Base-by-base conservation (phyloP, 805 yeast species). In the Candida manassasensis region DNA sequence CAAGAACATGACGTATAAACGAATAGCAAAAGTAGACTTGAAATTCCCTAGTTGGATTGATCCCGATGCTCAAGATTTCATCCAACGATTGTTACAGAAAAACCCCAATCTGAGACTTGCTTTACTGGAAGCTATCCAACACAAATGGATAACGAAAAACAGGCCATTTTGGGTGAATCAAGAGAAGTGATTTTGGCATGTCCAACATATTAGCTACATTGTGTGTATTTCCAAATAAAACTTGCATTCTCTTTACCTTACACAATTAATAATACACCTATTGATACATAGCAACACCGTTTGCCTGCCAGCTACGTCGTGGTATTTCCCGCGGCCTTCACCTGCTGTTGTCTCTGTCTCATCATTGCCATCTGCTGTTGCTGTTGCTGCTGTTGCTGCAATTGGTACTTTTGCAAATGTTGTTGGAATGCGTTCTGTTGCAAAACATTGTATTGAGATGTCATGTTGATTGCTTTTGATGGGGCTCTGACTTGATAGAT, bases 131-230 rank as follows among this genome's bases (percentile, higher is more conserved):
- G 81, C 89, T 3, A 69, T 74, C 28, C 55, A 54, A 4, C 98
- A 90, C 54, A 93, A 95, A 0, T 90, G 97, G 97, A 82, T 90
- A 2, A 42, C 62, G 9, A 77, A 75, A 47, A 77, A 87, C 48
- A 72, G 68, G 45, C 72, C 75, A 1, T 56, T 57, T 21, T 87
- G 96, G 96, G 66, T 67, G 7, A 27, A 22, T 6, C 30, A 35
- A n/a, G 36, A 35, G 21, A 30, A 18, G 13, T 25, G 19, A 15
- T 2, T 12, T 13, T 14, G 14, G 14, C 6, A n/a, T n/a, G n/a
- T n/a, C n/a, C n/a, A n/a, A n/a, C n/a, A n/a, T n/a, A n/a, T n/a
- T n/a, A n/a, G n/a, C n/a, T n/a, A n/a, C n/a, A n/a, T n/a, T n/a
- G n/a, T n/a, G n/a, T n/a, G n/a, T n/a, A n/a, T n/a, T n/a, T n/a